Evolutionary conservation across 177 flowering plant species (phyloP).

Genomic region (Vitis hybrid): DNA sequence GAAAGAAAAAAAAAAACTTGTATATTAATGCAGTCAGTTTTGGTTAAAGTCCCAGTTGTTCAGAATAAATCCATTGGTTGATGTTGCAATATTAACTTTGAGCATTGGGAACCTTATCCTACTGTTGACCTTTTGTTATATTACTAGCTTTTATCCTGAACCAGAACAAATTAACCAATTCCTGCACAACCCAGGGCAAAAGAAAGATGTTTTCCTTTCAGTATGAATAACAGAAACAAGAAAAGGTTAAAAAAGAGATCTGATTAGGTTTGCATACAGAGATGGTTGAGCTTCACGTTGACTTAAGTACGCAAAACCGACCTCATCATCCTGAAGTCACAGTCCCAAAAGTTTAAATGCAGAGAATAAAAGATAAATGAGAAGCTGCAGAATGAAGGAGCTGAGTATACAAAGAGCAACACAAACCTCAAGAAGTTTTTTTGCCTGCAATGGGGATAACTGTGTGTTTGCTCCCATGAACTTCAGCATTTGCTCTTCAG

Average conservation of each 20-base stretch:
- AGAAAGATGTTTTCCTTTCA: background rate
- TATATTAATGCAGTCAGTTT: background rate
- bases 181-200: background rate
- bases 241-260: background rate
- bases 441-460: slow-evolving; percentile 70
- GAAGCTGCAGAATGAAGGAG: slow-evolving; percentile 2
- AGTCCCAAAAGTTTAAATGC: slow-evolving; percentile 4
- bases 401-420: background rate
- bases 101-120: background rate
- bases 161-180: background rate
- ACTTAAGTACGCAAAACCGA: slow-evolving; percentile 90
- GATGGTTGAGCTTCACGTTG: slow-evolving; percentile 96
- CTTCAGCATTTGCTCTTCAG: slow-evolving; percentile 97
- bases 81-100: background rate
- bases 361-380: background rate
- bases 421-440: slow-evolving; percentile 82
- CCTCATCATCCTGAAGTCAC: slow-evolving; percentile 68
- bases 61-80: background rate
- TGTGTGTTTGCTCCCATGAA: slow-evolving; percentile 94
- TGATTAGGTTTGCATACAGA: slow-evolving; percentile 49
- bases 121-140: background rate
- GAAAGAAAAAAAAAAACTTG: too few species aligned
- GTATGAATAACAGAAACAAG: background rate
- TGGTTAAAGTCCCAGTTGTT: background rate
- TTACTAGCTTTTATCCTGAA: background rate